phyloP scores from a whole-genome alignment of 2,329 filamentous ascomycete species.

The Orbilia brochopaga region DNA sequence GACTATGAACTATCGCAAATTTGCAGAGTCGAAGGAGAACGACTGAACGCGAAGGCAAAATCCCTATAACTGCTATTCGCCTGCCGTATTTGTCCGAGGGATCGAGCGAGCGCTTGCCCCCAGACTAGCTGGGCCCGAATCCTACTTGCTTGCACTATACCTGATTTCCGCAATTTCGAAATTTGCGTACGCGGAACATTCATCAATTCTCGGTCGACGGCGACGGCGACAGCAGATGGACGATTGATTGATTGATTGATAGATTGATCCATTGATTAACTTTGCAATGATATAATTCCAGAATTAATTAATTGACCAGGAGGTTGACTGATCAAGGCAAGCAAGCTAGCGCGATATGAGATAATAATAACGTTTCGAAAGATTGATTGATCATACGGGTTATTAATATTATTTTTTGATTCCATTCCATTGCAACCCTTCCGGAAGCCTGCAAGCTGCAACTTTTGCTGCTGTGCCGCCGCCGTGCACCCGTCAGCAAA shows the following conservation, averaged over 20 bases:
- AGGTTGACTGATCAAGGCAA: constrained; percentile 46
- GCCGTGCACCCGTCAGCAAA: constrained; percentile 35
- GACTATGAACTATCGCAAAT: constrained; percentile 26
- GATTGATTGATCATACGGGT: too few species aligned
- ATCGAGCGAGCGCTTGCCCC: constrained; percentile 32
- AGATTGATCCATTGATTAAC: too few species aligned
- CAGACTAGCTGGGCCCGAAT: constrained; percentile 1
- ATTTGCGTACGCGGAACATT: too few species aligned
- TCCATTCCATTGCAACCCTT: constrained; percentile 26
- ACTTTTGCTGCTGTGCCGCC: constrained; percentile 47
- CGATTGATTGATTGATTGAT: too few species aligned
- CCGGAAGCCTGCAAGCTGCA: constrained; percentile 34
- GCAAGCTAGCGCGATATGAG: constrained; percentile 23
- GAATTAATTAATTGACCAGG: constrained; percentile 7
- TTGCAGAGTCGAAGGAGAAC: constrained; percentile 7
- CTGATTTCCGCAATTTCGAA: not conserved
- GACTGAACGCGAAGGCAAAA: not conserved
- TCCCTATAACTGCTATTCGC: constrained; percentile 7
- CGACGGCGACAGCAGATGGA: too few species aligned
- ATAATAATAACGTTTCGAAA: constrained; percentile 46
- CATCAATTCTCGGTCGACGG: too few species aligned
- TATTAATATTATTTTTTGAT: too few species aligned
- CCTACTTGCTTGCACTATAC: not conserved
- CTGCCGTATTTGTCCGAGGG: constrained; percentile 42
- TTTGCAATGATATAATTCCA: not conserved